These are phyloP conservation scores for Entamoeba histolytica DNA, from an alignment of 208 protist genomes.

Conservation along the genomic window DNA sequence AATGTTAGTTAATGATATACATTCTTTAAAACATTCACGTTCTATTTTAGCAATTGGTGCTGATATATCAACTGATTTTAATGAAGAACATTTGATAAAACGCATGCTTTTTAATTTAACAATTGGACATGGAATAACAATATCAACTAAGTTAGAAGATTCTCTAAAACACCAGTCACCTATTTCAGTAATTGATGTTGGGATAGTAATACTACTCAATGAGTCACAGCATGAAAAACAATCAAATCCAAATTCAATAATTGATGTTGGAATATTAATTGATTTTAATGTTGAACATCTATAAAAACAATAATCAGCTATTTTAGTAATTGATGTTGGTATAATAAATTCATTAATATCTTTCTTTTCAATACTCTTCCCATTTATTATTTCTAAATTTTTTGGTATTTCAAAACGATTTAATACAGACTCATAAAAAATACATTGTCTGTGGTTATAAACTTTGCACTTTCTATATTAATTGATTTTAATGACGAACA, in stretches of 20 bases:
- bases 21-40: no score
- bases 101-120: not conserved
- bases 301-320: not conserved
- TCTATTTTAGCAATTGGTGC: no score
- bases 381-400: no score
- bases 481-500: not conserved
- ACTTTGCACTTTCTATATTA: no score
- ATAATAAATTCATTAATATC: no score
- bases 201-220: not conserved
- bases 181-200: not conserved
- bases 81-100: not conserved
- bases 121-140: not conserved
- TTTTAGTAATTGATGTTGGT: no score
- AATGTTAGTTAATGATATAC: no score
- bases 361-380: no score
- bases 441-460: no score
- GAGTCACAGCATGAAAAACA: not conserved
- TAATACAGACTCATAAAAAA: no score
- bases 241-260: not conserved
- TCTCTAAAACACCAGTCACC: not conserved
- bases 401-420: no score
- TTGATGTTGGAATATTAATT: not conserved
- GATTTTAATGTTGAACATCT: not conserved
- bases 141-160: not conserved
- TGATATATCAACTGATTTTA: not conserved